Evolutionary conservation across 2,329 filamentous ascomycete genomes (phyloP).

Genomic region (Monilinia fructicola): DNA sequence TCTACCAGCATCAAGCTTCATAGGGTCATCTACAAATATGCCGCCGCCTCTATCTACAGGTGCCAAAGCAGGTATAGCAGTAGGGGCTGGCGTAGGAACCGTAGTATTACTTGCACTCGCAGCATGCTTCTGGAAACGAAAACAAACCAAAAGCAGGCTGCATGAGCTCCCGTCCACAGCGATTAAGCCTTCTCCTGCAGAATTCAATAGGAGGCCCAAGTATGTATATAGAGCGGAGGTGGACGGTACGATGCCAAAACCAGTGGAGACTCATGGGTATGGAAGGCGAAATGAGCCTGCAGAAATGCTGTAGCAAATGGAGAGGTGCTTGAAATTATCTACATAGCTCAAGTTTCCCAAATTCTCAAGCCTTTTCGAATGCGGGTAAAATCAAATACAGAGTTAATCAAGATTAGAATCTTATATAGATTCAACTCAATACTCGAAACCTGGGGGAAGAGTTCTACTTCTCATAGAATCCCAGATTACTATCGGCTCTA

Average conservation of each 20-base stretch:
- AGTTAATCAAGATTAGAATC: no score
- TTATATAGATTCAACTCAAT: background rate
- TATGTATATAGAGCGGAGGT: slow-evolving; percentile 9
- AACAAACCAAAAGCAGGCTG: background rate
- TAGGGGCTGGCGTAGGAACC: background rate
- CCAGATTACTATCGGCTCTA: no score
- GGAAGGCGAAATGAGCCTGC: background rate
- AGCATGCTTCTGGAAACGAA: slow-evolving; percentile 3
- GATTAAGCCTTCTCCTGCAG: background rate
- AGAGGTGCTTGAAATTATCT: background rate
- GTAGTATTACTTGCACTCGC: background rate
- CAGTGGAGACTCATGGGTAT: background rate
- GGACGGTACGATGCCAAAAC: background rate
- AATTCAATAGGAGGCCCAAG: background rate
- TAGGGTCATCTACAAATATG: background rate
- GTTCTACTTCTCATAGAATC: no score
- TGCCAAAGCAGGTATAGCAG: background rate
- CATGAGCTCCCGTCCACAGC: background rate
- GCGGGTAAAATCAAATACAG: background rate
- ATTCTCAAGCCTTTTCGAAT: background rate
- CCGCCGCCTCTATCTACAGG: background rate
- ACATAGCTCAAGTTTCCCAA: no score
- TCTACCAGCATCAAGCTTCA: background rate
- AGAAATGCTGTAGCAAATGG: background rate
- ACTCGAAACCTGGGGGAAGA: no score